Base-by-base conservation (phyloP, 2,329 filamentous ascomycete genomes). In the Fusarium drepaniforme region DNA sequence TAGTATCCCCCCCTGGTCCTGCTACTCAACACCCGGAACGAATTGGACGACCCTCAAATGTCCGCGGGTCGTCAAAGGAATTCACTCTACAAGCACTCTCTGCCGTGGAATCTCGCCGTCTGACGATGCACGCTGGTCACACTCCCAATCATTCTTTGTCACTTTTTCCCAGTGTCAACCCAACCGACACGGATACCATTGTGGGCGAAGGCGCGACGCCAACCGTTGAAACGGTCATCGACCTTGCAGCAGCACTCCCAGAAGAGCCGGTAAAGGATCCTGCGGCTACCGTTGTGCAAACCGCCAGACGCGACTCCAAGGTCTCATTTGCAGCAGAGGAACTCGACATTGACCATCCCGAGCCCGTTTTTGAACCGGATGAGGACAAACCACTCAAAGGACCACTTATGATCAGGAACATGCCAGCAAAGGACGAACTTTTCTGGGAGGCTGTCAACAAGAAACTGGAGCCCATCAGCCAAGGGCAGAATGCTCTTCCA, bases 61-160 rank as follows among this genome's bases (percentile, higher is more conserved):
- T 56, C 21, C 78, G 80, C 15, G 63, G 72, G 2, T 82, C 81
- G 3, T 82, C 84, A 6, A 85, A 84, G 63, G 83, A 85, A 40
- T 81, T 85, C 62, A 87, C 87, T 4, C 80, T 87, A 62, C 82
- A 87, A 71, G 84, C 84, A 11, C 82, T 90, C 40, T 84, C 83
- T 28, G 87, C 86, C 9, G 83, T 86, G 8, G 89, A 88, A 75
- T 83, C 84, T 51, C 84, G 83, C 59, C 85, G 90, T 53, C 85
- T 91, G 46, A 90, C 86, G 0, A 89, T 92, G 86, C 88, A 92
- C 79, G 90, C 90, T 23, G 90, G 90, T 1, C 90, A 92, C 80
- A 92, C 90, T 2, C 90, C 90, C 8, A 91, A 86, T 61, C 90
- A 91, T 78, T 90, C 89, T 1, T 82, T 90, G 13, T 90, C 90